phyloP scores from a whole-genome alignment of 306 rosid genomes.

The Adenanthera pavonina region DNA sequence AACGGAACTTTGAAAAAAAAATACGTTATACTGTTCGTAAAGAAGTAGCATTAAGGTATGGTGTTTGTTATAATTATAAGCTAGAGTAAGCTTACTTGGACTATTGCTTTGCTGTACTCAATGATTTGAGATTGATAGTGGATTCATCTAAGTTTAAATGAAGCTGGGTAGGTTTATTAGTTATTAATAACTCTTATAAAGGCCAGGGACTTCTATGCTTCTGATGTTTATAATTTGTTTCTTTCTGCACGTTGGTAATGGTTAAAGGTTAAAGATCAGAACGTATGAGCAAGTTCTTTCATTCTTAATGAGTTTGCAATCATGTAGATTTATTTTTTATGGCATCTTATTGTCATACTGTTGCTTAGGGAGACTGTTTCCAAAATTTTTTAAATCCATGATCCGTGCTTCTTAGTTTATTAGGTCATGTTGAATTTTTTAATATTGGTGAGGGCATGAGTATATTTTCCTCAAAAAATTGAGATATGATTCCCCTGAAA shows the following conservation, averaged over 20 bases:
- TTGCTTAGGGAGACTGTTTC: constrained; percentile 10
- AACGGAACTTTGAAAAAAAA: constrained; percentile 80
- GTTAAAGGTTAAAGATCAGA: neutral
- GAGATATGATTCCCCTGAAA: constrained; percentile 10
- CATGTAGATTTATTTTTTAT: constrained; percentile 4
- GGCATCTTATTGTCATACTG: neutral
- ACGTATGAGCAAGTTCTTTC: neutral
- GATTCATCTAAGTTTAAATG: neutral
- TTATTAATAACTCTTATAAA: neutral
- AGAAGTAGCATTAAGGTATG: constrained; percentile 81
- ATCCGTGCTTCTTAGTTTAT: constrained; percentile 12
- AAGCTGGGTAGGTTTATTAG: neutral
- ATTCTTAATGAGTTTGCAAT: neutral
- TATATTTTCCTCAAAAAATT: constrained; percentile 16
- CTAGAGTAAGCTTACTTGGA: constrained; percentile 18
- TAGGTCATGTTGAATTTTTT: constrained; percentile 20
- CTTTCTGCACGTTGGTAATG: neutral
- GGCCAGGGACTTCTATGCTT: neutral
- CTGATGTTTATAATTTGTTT: neutral
- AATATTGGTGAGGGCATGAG: constrained; percentile 16
- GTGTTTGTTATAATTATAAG: constrained; percentile 38
- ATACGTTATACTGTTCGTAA: constrained; percentile 82
- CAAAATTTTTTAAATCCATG: constrained; percentile 6
- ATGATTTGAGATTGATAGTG: constrained; percentile 21
- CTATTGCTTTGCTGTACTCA: constrained; percentile 15